Evolutionary conservation across 768 basidiomycete species (phyloP), one percentile per base, ranked within the genome.

Genomic region (Chiua virens): DNA sequence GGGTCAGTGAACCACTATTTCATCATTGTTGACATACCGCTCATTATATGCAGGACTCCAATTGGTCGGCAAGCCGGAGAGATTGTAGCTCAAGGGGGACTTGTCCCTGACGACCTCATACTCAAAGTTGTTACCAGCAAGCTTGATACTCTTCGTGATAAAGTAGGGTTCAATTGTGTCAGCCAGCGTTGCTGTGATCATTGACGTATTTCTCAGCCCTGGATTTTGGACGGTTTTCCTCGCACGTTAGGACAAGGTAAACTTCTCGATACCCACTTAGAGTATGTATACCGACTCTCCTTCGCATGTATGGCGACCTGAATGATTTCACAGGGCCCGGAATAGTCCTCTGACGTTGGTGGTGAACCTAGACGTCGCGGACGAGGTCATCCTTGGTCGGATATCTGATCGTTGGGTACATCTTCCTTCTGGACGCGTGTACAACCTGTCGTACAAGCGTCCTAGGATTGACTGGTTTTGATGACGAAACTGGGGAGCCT

Each of bases 181-280:
- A n/a, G 20, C 22, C 14, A 1, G 30, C 42, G 11, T 17, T 8
- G 20, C 28, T 13, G 20, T 28, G 14, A 20, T 42, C 11, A 9
- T 52, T 47, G 41, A 49, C 47, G 8, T 28, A 17, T 40, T 17
- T 34, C 15, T 11, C 54, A 93, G 89, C 86, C 89, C 62, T 95
- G 93, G 93, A 87, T 96, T 56, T 68, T 95, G 39, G 94, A 96
- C 58, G 94, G 94, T 25, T 95, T 96, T 62, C 94, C 94, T 45
- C 85, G 93, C 34, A 96, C 92, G 11, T 71, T 92, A 2, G 81
- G 77, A n/a, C 93, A 96, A 68, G 92, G 87, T 4, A 75, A 82
- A 65, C 75, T 92, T 40, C 77, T 96, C 9, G 88, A 95, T 70
- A 73, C 75, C 18, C 81, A 91, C 68, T 79, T 95, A 45, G 77